Evolutionary conservation across 257 asterid species (phyloP), one percentile per base, ranked within the genome.

Genomic region (Plantago elongata): DNA sequence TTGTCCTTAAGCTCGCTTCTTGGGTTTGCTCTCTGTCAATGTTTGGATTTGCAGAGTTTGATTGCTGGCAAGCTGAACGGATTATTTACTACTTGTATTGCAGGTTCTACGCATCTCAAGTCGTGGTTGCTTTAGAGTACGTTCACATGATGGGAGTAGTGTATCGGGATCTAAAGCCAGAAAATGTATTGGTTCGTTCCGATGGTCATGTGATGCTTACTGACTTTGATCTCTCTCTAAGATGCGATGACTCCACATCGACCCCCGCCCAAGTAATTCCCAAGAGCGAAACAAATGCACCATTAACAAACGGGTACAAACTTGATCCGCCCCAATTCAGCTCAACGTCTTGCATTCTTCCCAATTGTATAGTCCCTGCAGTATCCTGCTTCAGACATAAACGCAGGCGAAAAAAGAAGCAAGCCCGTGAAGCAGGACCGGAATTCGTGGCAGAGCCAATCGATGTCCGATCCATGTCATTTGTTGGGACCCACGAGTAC

Each of bases 121-220:
- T 86, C 18, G 79, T 86, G 65, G 95, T 78, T 4, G 88, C 90
- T 7, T 45, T 86, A 45, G 95, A 83, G 69, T 86, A 86, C 45
- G 54, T 86, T 47, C 95, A 86, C 83, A 86, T 86, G 90, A 71
- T 86, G 81, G 95, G 88, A 29, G 75, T 83, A 37, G 90, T 83
- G 1, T 86, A 83, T 51, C 95, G 95, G 10, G 90, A 86, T 46
- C 83, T 86, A 14, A 86, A 86, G 71, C 95, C 90, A 2, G 95
- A 86, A 74, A 86, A 86, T 11, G 88, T 86, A 4, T 49, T 86
- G n/a, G 86, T 86, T 13, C 72, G 95, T 61, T 67, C 90, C 0
- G 95, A 86, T 38, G 95, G 95, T 9, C 90, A 86, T 55, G 79
- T 86, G 45, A 83, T 83, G 95, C 88, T 86, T 16, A 86, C 95